Conservation (phyloP, 129 eudicot species). For the Deinandra increscens region DNA sequence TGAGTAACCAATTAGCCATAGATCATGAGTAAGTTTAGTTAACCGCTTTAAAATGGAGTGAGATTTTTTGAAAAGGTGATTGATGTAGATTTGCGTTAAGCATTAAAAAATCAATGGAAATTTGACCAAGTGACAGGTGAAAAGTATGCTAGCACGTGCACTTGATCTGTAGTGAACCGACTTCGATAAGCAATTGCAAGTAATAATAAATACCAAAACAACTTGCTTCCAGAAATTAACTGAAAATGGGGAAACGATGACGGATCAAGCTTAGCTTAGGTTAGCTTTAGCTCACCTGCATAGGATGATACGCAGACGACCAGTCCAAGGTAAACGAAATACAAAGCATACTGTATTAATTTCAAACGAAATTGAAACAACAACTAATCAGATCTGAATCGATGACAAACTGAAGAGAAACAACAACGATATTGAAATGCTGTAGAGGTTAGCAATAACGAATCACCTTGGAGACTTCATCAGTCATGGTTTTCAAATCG, state of each 20-base stretch:
- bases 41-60: neutral
- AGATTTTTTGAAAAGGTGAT: constrained; percentile 14
- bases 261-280: constrained; percentile 28
- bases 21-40: constrained; percentile 5
- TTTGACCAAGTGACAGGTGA: constrained; percentile 52
- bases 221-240: constrained; percentile 13
- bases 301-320: constrained; percentile 91
- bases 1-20: neutral
- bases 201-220: constrained; percentile 15
- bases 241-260: constrained; percentile 11
- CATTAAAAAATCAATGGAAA: constrained; percentile 28
- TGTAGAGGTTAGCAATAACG: neutral
- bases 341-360: constrained; percentile 88
- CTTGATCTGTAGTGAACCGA: constrained; percentile 49
- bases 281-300: constrained; percentile 65
- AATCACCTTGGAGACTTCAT: constrained; percentile 84
- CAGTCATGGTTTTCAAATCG: constrained; percentile 72
- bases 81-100: constrained; percentile 36
- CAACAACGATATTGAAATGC: no score
- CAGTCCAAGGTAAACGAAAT: constrained; percentile 89
- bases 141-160: constrained; percentile 68
- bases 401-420: neutral
- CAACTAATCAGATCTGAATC: constrained; percentile 33
- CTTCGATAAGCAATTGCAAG: constrained; percentile 23
- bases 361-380: neutral